Evolutionary conservation across 495 filamentous ascomycete genomes (phyloP).

Genomic region (Bryoglossum gracile): DNA sequence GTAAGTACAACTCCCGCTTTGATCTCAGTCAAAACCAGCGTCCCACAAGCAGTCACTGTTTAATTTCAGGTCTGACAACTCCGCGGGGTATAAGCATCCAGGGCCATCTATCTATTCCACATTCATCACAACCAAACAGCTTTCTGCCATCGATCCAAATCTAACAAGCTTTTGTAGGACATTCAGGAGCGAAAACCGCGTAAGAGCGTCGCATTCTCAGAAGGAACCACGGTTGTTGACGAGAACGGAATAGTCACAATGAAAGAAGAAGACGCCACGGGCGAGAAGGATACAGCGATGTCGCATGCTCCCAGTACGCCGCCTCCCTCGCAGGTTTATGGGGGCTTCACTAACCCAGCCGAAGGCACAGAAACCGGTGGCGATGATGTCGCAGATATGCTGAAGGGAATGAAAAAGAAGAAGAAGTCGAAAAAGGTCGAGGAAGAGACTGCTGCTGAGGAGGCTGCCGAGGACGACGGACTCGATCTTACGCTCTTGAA

Average conservation of each 20-base stretch:
- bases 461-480: slow-evolving; percentile 41
- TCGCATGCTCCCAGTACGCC: slow-evolving; percentile 60
- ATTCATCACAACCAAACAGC: slow-evolving; percentile 3
- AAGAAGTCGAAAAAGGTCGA: slow-evolving; percentile 63
- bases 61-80: no score
- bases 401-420: slow-evolving; percentile 84
- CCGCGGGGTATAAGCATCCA: no score
- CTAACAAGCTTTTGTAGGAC: slow-evolving; percentile 30
- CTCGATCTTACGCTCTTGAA: slow-evolving; percentile 71
- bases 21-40: no score
- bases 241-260: slow-evolving; percentile 72
- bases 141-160: slow-evolving; percentile 9
- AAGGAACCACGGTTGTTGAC: slow-evolving; percentile 75
- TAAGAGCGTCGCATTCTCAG: slow-evolving; percentile 87
- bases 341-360: slow-evolving; percentile 40
- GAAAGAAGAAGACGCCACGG: slow-evolving; percentile 51
- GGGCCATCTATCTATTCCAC: no score
- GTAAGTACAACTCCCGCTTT: no score
- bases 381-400: slow-evolving; percentile 64
- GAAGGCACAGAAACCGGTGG: slow-evolving; percentile 47
- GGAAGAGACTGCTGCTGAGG: slow-evolving; percentile 48
- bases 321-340: slow-evolving; percentile 42
- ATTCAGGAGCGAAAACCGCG: slow-evolving; percentile 53
- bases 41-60: no score
- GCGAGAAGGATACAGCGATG: slow-evolving; percentile 58